Base-by-base conservation (phyloP, 345 rosid genomes). In the Eucalyptus rudis region DNA sequence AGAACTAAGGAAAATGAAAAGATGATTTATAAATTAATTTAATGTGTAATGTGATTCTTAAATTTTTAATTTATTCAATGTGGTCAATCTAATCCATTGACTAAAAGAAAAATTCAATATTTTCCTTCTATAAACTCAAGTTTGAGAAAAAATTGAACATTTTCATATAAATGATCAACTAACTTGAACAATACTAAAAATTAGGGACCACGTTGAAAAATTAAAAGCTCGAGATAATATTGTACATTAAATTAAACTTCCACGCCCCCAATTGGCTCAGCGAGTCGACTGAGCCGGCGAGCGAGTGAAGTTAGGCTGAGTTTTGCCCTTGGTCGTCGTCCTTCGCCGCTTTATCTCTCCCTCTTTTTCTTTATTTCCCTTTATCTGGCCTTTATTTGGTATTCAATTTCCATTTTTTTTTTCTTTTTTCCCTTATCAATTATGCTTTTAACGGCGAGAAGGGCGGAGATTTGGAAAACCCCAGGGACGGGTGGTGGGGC, bases 401-500 rank as follows among this genome's bases (percentile, higher is more conserved):
- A 20, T 52, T 13, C 8, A 31, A 15, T 86, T 27, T 2, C 62
- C 13, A 4, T 29, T 86, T 50, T 49, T 16, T 58, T 47, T 36
- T 17, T 13, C 20, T 33, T 31, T 17, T 54, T 47, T 6, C 3
- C 51, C 43, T 47, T 54, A 7, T 79, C 45, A 31, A 44, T 7
- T 88, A 27, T 86, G 64, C 71, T 89, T 93, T 92, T 85, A 90
- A 89, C 89, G 93, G 95, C 95, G 92, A 88, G 90, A 95, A 92
- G 91, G 91, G 88, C 93, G 96, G 94, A 89, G 44, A n/a, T 43
- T 43, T 49, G 88, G 58, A 71, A 87, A 85, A 25, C 12, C 64
- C 68, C 7, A 0, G n/a, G 85, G 15, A 1, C 66, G 85, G 14
- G 86, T 0, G 36, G 50, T 10, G 36, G 44, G n/a, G 33, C 50